These are phyloP conservation scores for Diversispora epigaea DNA, from an alignment of 192 early-diverging fungal species.

Conservation along the genomic window DNA sequence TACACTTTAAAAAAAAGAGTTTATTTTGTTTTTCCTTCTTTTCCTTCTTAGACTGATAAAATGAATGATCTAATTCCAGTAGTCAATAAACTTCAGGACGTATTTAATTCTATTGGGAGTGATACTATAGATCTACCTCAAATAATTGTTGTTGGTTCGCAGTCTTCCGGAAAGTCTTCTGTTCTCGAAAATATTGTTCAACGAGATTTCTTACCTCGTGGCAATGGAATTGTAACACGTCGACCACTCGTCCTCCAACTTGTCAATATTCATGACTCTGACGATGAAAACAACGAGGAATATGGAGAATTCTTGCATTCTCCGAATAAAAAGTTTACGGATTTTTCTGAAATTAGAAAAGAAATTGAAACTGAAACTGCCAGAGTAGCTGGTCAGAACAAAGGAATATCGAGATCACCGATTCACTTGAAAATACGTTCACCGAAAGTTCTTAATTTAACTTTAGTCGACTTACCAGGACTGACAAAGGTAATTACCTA, in stretches of 20 bases:
- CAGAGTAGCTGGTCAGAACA: conserved; percentile 75
- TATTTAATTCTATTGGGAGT: conserved; percentile 72
- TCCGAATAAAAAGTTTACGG: conserved; percentile 72
- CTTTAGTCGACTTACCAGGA: conserved; percentile 82
- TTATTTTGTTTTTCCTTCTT: too few species aligned
- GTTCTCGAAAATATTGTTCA: conserved; percentile 98
- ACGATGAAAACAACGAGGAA: conserved; percentile 38
- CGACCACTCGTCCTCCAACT: conserved; percentile 81
- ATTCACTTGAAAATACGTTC: conserved; percentile 79
- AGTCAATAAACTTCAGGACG: conserved; percentile 81
- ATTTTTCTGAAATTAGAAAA: conserved; percentile 72
- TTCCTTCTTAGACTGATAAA: too few species aligned
- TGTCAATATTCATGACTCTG: conserved; percentile 55
- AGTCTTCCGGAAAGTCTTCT: conserved; percentile 93
- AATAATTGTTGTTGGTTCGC: conserved; percentile 87
- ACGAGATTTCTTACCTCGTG: conserved; percentile 96
- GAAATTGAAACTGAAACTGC: conserved; percentile 82
- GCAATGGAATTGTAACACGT: conserved; percentile 81
- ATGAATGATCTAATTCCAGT: conserved; percentile 82
- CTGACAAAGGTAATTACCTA: conserved; percentile 66
- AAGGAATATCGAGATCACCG: conserved; percentile 73
- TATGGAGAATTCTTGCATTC: conserved; percentile 70
- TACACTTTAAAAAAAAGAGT: too few species aligned
- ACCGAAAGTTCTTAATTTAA: conserved; percentile 73
- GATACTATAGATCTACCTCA: conserved; percentile 78